A percentile compares a stretch with the other conserved stretches of the same genome.
Conservation (phyloP, 2,329 filamentous ascomycete genomes). For the Ophiostoma himal-ulmi region DNA sequence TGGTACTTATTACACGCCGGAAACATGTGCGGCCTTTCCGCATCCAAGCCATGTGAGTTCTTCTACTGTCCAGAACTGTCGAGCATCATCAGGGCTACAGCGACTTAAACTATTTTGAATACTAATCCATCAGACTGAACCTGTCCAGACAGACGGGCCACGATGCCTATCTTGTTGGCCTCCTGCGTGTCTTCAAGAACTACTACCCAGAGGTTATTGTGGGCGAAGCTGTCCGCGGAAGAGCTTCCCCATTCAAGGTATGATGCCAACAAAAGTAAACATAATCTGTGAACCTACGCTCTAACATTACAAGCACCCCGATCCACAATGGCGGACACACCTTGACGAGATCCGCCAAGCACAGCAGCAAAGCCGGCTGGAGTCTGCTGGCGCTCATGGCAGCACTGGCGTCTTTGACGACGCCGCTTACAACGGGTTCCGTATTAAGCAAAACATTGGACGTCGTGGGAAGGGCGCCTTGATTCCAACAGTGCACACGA, state of each 20-base stretch:
- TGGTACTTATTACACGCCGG: conserved; percentile 71
- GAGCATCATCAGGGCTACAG: neutral
- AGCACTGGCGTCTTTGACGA: conserved; percentile 24
- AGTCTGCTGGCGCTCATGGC: conserved; percentile 30
- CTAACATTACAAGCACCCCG: conserved; percentile 52
- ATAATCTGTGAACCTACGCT: neutral
- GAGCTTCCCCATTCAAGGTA: conserved; percentile 58
- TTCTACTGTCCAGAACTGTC: neutral
- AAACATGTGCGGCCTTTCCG: conserved; percentile 79
- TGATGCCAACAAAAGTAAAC: neutral
- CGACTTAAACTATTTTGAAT: neutral
- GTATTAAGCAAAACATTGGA: conserved; percentile 40
- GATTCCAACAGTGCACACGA: conserved; percentile 67
- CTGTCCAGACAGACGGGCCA: conserved; percentile 58
- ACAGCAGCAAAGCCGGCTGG: conserved; percentile 45
- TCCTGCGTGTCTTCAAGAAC: conserved; percentile 80
- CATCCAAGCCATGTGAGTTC: conserved; percentile 64
- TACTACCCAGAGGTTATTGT: conserved; percentile 87
- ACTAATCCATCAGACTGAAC: conserved; percentile 42
- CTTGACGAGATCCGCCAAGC: conserved; percentile 61
- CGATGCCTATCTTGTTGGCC: conserved; percentile 66
- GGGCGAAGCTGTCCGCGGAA: conserved; percentile 57
- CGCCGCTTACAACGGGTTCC: conserved; percentile 51
- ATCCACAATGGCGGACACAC: conserved; percentile 65
- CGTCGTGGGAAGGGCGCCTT: conserved; percentile 27